Percentiles rank a stretch among this genome's conserved stretches.
These are phyloP conservation scores for Puccinellia tenuiflora DNA, from an alignment of 176 grass and related monocot species.

Conservation along the genomic window DNA sequence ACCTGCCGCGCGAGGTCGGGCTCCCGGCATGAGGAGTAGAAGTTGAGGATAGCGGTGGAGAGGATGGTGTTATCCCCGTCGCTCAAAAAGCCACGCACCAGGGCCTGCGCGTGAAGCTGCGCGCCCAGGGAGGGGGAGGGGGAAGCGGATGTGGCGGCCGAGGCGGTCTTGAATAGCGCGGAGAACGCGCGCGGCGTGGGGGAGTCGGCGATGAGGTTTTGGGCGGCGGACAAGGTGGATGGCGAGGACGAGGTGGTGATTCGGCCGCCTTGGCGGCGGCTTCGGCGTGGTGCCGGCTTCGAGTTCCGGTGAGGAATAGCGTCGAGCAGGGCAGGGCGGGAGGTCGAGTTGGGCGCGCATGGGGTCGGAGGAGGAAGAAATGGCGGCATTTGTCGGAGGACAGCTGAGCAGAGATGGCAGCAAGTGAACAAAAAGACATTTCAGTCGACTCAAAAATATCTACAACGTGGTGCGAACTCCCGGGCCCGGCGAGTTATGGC, in stretches of 20 bases:
- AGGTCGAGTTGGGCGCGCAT: neutral
- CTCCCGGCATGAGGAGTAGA: slow-evolving; percentile 5
- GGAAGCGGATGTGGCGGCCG: neutral
- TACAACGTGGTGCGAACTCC: too few species aligned
- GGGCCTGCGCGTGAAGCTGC: slow-evolving; percentile 31
- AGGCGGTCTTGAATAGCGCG: slow-evolving; percentile 8
- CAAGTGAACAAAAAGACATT: neutral
- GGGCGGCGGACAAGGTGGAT: neutral
- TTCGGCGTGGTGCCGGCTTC: neutral
- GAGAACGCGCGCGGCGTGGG: slow-evolving; percentile 7
- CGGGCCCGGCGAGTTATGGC: too few species aligned
- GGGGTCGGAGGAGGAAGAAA: neutral
- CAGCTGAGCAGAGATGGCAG: neutral
- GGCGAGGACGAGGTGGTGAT: neutral
- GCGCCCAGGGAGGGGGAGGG: neutral
- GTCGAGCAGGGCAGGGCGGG: neutral
- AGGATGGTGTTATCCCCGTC: neutral
- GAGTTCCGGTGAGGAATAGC: neutral
- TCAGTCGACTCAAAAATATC: too few species aligned
- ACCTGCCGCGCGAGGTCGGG: neutral
- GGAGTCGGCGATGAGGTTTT: neutral
- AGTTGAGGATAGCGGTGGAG: neutral
- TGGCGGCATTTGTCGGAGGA: neutral
- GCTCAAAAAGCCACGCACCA: neutral
- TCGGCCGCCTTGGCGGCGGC: neutral